Evolutionary conservation across 2,329 filamentous ascomycete species (phyloP), one percentile per base, ranked within the genome.

Genomic region (Boeremia lycopersici): DNA sequence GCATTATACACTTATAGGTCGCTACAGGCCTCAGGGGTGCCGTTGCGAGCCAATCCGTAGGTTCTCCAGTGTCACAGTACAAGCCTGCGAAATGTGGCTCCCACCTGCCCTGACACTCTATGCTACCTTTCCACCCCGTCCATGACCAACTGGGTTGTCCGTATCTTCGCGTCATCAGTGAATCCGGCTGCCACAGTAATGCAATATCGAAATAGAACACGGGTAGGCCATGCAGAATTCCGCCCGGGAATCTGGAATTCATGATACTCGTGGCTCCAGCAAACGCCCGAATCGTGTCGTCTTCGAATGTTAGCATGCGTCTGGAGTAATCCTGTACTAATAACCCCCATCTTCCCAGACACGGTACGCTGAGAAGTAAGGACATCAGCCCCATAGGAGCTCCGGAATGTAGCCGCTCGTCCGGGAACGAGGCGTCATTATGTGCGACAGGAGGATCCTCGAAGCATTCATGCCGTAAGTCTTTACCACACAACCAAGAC

Each of bases 141-240:
- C 34, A 45, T 0, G 48, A 40, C 48, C 40, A 50, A 11, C 48
- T 50, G 5, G 48, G 48, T 17, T 50, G 48, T 7, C 13, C 17
- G 7, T 4, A 2, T 11, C 40, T 17, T 2, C 31, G 33, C 2
- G 13, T 9, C 17, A 26, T 1, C 11, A 4, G 11, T 12, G 12
- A 10, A 5, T 12, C 11, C 13, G 47, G 40, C 12, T 33, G 48
- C 48, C 40, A 51, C 0, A 51, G 41, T 10, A 51, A 11, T 3
- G 41, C 33, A 17, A 51, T 45, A 6, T 45, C 29, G 6, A 51
- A 34, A 11, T 39, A 45, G 34, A 51, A 51, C 1, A 30, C 6
- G 6, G 48, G 41, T 3, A 15, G 13, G n/a, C 48, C 41, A 11
- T 51, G 35, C 2, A 51, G 7, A 13, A 51, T 30, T 2, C 28